Base-by-base conservation (phyloP, 768 basidiomycete species). In the Boletus pseudopeckii region DNA sequence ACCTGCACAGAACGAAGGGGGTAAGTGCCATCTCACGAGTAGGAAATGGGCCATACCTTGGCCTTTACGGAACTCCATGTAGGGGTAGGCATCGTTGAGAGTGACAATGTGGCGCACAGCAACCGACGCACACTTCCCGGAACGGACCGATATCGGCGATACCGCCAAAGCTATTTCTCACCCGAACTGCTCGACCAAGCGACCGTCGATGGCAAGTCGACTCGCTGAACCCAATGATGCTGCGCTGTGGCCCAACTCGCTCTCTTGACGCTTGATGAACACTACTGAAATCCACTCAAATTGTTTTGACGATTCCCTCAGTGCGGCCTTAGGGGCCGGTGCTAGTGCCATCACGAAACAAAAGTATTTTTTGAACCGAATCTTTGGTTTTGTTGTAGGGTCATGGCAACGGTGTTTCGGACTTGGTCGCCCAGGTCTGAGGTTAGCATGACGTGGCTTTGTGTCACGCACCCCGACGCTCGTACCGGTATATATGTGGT, bases 51-150 rank as follows among this genome's bases (percentile, higher is more conserved):
- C 34, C 59, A 33, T 56, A 77, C 81, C 77, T 83, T 83, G 55
- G 81, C 82, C 67, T 85, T 86, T 26, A 83, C 72, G 11, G 84
- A 64, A 59, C 76, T 85, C 85, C 84, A 86, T 30, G 77, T 50
- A 28, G 53, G 50, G n/a, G 68, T 52, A 36, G 68, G 68, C 68
- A 70, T 70, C 41, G 58, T 53, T 28, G 56, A 44, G 30, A 45
- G 28, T 10, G 42, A 36, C 37, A n/a, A 18, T 7, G 45, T 24
- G 24, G 28, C 13, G 7, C 56, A 43, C 50, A 50, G 60, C 40
- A 52, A 46, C 41, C 18, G 40, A 33, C 32, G 26, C 20, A 37
- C 13, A 18, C 20, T 7, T 26, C 28, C 46, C 57, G 62, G 57
- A 45, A 41, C 53, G 49, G 57, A 17, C 62, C 61, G 63, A 43